phyloP scores from a whole-genome alignment of 164 flowering plant species.

The Chimonanthus praecox region DNA sequence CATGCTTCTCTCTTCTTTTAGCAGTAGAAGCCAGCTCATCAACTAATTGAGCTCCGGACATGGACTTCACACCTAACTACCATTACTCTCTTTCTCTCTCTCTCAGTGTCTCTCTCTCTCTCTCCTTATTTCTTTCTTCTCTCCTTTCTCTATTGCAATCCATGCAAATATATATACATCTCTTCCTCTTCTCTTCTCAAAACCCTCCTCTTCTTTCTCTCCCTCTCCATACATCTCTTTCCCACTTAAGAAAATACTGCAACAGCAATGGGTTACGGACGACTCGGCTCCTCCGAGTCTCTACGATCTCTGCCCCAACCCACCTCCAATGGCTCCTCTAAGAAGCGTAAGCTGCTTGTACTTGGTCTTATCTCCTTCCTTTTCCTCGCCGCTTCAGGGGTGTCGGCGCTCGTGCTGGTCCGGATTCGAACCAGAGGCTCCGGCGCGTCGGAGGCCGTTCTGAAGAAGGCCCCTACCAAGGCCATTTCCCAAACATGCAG shows the following conservation, averaged over 20 bases:
- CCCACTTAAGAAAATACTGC: not conserved
- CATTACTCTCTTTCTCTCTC: not conserved
- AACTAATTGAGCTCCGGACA: constrained; percentile 7
- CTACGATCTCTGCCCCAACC: not conserved
- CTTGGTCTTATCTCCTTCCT: constrained; percentile 29
- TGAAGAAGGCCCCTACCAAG: constrained; percentile 42
- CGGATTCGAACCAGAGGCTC: constrained; percentile 20
- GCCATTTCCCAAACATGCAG: constrained; percentile 67
- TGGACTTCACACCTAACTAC: constrained; percentile 27
- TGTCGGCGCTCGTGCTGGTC: constrained; percentile 42
- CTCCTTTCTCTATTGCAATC: no score
- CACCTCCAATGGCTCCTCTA: not conserved
- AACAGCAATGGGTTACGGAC: constrained; percentile 46
- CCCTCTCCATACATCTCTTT: not conserved
- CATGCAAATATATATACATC: no score
- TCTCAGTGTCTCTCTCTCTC: not conserved
- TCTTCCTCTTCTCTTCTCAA: not conserved
- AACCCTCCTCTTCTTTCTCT: not conserved
- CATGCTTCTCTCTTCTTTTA: not conserved
- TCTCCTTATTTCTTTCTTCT: no score
- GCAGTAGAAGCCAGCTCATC: constrained; percentile 23
- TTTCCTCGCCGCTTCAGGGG: constrained; percentile 45
- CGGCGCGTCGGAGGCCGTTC: not conserved
- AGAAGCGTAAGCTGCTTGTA: constrained; percentile 35
- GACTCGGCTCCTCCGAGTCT: constrained; percentile 38